phyloP scores from a whole-genome alignment of 208 protist species.

The Novymonas esmeraldas region DNA sequence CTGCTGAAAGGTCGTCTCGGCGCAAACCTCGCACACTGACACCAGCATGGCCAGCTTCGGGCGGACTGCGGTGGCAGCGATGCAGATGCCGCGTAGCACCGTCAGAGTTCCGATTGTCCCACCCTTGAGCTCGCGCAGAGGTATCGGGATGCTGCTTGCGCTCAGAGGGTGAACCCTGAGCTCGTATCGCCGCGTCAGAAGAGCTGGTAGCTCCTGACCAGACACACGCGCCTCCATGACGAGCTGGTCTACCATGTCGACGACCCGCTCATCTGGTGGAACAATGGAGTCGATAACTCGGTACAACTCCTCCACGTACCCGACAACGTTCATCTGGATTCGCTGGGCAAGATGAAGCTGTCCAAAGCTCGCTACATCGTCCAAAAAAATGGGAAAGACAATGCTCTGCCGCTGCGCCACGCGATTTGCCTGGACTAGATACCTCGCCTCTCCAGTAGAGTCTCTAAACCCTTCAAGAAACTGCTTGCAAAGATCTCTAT shows the following conservation, averaged over 20 bases:
- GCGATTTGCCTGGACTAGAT: constrained; percentile 44
- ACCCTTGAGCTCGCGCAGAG: constrained; percentile 75
- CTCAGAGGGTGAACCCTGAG: constrained; percentile 64
- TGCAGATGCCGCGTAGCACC: constrained; percentile 86
- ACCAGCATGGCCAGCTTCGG: constrained; percentile 84
- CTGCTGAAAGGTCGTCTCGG: constrained; percentile 90
- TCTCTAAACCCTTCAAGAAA: constrained; percentile 76
- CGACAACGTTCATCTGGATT: constrained; percentile 89
- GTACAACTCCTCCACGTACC: constrained; percentile 83
- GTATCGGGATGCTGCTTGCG: constrained; percentile 43
- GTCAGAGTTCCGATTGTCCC: constrained; percentile 78
- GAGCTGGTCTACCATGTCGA: constrained; percentile 80
- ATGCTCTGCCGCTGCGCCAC: constrained; percentile 46
- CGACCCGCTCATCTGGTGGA: constrained; percentile 39
- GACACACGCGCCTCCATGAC: constrained; percentile 59
- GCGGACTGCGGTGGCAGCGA: constrained; percentile 86
- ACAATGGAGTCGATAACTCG: constrained; percentile 75
- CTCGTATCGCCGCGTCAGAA: constrained; percentile 80
- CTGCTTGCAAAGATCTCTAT: constrained; percentile 69
- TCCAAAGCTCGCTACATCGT: constrained; percentile 72
- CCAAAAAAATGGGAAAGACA: constrained; percentile 58
- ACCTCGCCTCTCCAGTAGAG: constrained; percentile 52
- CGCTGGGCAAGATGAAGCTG: constrained; percentile 77
- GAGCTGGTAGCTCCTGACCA: constrained; percentile 63
- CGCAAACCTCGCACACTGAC: constrained; percentile 90